Evolutionary conservation across 805 yeast species (phyloP).

Genomic region (Cyberlindnera japonica): DNA sequence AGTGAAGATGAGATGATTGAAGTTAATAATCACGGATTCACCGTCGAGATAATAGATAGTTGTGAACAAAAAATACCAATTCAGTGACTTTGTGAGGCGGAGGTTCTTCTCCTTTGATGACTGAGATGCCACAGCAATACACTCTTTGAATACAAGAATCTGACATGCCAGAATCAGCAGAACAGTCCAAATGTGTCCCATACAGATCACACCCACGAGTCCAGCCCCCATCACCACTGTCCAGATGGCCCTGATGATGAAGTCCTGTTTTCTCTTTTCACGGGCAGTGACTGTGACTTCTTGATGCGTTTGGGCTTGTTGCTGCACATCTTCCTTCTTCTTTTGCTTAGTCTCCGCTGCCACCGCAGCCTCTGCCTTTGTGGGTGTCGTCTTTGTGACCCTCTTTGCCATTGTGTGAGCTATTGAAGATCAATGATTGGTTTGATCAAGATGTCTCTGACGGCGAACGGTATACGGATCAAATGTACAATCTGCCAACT

Average conservation of each 20-base stretch:
- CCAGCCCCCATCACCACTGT: conserved; percentile 83
- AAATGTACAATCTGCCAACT: background rate
- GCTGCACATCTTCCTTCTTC: background rate
- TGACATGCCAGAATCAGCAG: conserved; percentile 69
- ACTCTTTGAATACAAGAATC: conserved; percentile 83
- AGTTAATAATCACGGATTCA: conserved; percentile 68
- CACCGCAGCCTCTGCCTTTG: background rate
- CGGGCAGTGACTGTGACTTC: background rate
- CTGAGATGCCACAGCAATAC: conserved; percentile 75
- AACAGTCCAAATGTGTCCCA: conserved; percentile 85
- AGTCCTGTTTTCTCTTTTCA: conserved; percentile 71
- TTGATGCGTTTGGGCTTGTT: background rate
- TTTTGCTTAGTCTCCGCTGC: background rate
- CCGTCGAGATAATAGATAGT: conserved; percentile 89
- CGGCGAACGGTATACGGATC: background rate
- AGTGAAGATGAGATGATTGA: conserved; percentile 48
- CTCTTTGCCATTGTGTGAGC: conserved; percentile 4
- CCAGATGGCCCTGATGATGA: conserved; percentile 88
- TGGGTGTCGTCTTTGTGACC: conserved; percentile 1
- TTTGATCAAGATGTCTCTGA: background rate
- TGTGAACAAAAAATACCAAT: conserved; percentile 90
- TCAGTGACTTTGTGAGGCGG: conserved; percentile 77
- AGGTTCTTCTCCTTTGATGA: conserved; percentile 81
- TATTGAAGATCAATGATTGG: too few species aligned
- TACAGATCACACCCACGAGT: conserved; percentile 64